Evolutionary conservation across 345 rosid genomes (phyloP).

Genomic region (Camelina hispida): DNA sequence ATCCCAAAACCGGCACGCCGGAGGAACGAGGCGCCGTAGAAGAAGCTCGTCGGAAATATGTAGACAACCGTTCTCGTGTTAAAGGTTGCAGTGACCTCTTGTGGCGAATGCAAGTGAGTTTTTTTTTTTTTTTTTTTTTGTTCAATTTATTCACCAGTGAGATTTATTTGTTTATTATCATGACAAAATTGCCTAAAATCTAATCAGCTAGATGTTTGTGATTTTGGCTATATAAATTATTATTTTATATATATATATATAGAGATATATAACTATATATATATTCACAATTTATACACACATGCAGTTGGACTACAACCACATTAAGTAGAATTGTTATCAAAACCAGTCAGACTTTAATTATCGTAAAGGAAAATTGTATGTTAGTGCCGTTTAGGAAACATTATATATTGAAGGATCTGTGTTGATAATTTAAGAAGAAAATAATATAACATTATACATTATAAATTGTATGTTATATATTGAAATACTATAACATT

Average conservation of each 20-base stretch:
- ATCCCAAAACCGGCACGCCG: constrained; percentile 49
- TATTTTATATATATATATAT: neutral
- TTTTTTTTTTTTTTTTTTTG: no score
- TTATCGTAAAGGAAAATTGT: neutral
- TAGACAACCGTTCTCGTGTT: constrained; percentile 43
- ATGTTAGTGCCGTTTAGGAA: neutral
- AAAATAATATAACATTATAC: no score
- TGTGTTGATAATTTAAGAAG: neutral
- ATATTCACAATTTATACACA: neutral
- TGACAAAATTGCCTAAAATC: neutral
- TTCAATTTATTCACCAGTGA: neutral
- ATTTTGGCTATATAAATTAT: no score
- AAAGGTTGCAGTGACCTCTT: constrained; percentile 53
- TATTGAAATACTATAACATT: no score
- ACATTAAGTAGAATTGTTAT: neutral
- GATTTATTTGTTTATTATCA: neutral
- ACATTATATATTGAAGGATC: neutral
- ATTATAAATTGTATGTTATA: no score
- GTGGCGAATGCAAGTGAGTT: constrained; percentile 57
- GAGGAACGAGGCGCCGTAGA: constrained; percentile 53
- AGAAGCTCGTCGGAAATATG: constrained; percentile 52
- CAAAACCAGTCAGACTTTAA: neutral
- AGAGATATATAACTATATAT: no score
- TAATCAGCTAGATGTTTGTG: no score
- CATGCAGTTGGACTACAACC: neutral